phyloP scores from a whole-genome alignment of 768 basidiomycete species.

The Lactarius akahatsu region DNA sequence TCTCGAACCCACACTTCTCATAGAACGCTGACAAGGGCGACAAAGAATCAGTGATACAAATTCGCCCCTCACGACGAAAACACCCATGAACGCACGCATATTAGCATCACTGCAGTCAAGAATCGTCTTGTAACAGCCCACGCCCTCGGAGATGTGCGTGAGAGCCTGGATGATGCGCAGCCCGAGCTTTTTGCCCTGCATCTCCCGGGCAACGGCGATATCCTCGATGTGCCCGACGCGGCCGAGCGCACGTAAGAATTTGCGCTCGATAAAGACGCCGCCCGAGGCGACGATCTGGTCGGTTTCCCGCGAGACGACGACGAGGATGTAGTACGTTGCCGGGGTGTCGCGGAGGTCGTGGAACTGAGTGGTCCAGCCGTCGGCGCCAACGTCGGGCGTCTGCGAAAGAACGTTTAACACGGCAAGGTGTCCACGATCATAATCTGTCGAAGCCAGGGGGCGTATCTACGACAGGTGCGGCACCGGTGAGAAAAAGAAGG shows the following conservation, averaged over 20 bases:
- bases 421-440: conserved; percentile 76
- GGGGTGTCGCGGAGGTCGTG: conserved; percentile 51
- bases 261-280: conserved; percentile 85
- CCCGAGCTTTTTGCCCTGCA: conserved; percentile 93
- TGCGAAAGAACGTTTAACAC: conserved; percentile 75
- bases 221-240: conserved; percentile 96
- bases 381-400: conserved; percentile 62
- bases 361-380: conserved; percentile 72
- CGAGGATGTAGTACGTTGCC: conserved; percentile 78
- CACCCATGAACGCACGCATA: conserved; percentile 65
- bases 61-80: neutral
- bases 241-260: conserved; percentile 86
- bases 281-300: conserved; percentile 86
- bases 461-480: conserved; percentile 59
- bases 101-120: conserved; percentile 91
- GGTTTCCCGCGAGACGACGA: conserved; percentile 70
- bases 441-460: conserved; percentile 84
- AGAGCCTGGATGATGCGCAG: conserved; percentile 83
- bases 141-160: conserved; percentile 75
- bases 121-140: conserved; percentile 95
- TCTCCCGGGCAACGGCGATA: conserved; percentile 84
- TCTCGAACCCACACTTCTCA: conserved; percentile 89
- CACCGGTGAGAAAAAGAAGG: neutral
- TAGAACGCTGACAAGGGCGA: conserved; percentile 72
- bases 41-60: conserved; percentile 10